These are phyloP conservation scores for Mytilinidion resinicola DNA, from an alignment of 495 filamentous ascomycete genomes.

Conservation along the genomic window DNA sequence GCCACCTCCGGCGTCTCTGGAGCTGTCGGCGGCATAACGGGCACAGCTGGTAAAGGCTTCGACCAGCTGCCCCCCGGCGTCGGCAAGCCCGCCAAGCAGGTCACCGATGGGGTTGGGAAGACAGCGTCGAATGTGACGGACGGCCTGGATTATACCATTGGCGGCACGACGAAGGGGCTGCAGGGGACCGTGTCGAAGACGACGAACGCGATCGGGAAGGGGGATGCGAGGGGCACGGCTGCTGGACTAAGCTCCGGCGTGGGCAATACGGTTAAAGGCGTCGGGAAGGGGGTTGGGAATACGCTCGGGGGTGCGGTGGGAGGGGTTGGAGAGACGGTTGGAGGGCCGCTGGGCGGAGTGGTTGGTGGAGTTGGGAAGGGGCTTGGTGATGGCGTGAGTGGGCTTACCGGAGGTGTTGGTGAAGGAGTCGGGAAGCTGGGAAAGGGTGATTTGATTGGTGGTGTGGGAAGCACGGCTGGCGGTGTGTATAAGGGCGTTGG, in stretches of 20 bases:
- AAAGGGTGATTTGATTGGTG: conserved; percentile 9
- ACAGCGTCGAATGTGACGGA: conserved; percentile 20
- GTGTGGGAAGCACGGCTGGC: conserved; percentile 20
- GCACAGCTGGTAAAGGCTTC: conserved; percentile 15
- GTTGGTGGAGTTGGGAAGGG: background rate
- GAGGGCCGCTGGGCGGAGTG: background rate
- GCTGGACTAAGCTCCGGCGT: conserved; percentile 14
- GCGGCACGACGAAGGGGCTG: conserved; percentile 23
- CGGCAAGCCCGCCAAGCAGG: conserved; percentile 25
- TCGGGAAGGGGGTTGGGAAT: conserved; percentile 14
- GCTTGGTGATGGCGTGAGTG: background rate
- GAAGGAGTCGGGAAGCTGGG: background rate
- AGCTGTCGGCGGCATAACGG: conserved; percentile 18
- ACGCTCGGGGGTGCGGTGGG: background rate
- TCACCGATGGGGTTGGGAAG: conserved; percentile 24
- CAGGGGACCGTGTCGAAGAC: conserved; percentile 25
- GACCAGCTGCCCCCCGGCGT: conserved; percentile 23
- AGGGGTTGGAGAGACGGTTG: background rate
- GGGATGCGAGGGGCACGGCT: conserved; percentile 22
- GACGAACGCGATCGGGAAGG: conserved; percentile 22
- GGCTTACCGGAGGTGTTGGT: background rate
- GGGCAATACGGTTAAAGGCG: conserved; percentile 23
- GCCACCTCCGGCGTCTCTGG: conserved; percentile 12
- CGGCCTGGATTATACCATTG: conserved; percentile 22
- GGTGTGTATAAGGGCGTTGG: conserved; percentile 21